Evolutionary conservation across 148 eudicot genomes (phyloP), one percentile per base, ranked within the genome.

Genomic region (Chenopodium quinoa): DNA sequence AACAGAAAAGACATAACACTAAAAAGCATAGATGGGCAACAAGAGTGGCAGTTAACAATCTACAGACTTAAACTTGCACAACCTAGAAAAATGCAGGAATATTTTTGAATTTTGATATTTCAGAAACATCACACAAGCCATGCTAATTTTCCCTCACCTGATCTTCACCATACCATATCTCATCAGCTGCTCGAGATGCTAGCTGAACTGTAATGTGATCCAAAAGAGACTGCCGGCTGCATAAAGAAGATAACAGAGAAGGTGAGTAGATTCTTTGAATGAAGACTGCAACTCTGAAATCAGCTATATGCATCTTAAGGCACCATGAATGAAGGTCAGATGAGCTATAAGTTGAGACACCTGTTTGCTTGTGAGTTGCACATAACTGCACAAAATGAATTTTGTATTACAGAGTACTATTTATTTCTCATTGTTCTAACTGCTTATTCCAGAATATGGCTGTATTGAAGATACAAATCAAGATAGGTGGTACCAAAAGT

Each of bases 101-200:
- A 4, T 8, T 7, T 65, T 14, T 48, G 29, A 77, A 27, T 63
- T 77, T 76, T 37, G 40, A 12, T 77, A 44, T 64, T 25, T 77
- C 71, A 10, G 20, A 29, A 16, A 54, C 54, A 4, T 37, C 34
- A 65, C 20, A 64, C 56, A 78, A 48, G n/a, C 19, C 25, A 78
- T 25, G 65, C 32, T 67, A 47, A 12, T 64, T 16, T 58, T 71
- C 68, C 58, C 90, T 86, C 82, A 93, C 97, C 95, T 91, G 95
- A 79, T 79, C 86, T 83, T 86, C 87, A 75, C 98, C 98, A 72
- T 89, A 81, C 93, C 93, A 91, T 23, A 94, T 84, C 83, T 94
- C 98, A 90, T 94, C 98, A 79, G 97, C 98, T 76, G 97, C 98
- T 58, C 97, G 95, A 54, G 98, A 93, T 82, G 97, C 97, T 75